Conservation (phyloP, 257 asterid species). For the Craterostigma plantagineum region DNA sequence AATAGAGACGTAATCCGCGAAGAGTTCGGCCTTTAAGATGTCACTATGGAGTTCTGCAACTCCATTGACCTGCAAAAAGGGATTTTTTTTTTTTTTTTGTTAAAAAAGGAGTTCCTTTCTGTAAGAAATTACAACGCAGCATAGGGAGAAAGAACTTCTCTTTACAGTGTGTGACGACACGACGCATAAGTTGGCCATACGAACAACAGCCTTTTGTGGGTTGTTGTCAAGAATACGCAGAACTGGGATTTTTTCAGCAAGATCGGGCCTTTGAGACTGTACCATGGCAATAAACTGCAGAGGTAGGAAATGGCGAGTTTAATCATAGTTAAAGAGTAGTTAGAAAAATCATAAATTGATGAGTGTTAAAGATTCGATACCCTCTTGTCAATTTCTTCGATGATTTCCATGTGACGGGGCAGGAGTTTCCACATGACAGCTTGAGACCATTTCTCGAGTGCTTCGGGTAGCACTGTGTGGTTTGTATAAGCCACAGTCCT, state of each 20-base stretch:
- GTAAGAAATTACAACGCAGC: neutral
- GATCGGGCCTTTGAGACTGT: slow-evolving; percentile 58
- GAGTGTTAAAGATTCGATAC: slow-evolving; percentile 17
- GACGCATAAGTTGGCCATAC: slow-evolving; percentile 97
- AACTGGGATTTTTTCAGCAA: slow-evolving; percentile 51
- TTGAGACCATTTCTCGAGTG: slow-evolving; percentile 98
- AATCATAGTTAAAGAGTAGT: neutral
- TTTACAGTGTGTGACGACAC: slow-evolving; percentile 91
- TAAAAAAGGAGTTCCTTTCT: slow-evolving; percentile 10
- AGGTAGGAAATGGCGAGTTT: slow-evolving; percentile 6
- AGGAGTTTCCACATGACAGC: slow-evolving; percentile 99
- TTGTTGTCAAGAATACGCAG: slow-evolving; percentile 67
- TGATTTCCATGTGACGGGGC: slow-evolving; percentile 98
- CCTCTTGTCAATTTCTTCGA: slow-evolving; percentile 89
- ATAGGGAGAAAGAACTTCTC: neutral
- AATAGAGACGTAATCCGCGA: slow-evolving; percentile 79
- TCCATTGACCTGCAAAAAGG: slow-evolving; percentile 83
- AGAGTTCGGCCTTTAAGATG: slow-evolving; percentile 70
- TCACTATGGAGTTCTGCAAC: slow-evolving; percentile 97
- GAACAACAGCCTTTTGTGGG: slow-evolving; percentile 80
- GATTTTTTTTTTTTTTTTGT: slow-evolving; percentile 7
- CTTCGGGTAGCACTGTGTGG: slow-evolving; percentile 99
- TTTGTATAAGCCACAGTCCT: slow-evolving; percentile 95
- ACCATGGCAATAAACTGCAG: slow-evolving; percentile 64
- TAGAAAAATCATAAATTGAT: neutral